These are phyloP conservation scores for Phytopythium delawarense DNA, from an alignment of 352 stramenopile species.

Conservation along the genomic window DNA sequence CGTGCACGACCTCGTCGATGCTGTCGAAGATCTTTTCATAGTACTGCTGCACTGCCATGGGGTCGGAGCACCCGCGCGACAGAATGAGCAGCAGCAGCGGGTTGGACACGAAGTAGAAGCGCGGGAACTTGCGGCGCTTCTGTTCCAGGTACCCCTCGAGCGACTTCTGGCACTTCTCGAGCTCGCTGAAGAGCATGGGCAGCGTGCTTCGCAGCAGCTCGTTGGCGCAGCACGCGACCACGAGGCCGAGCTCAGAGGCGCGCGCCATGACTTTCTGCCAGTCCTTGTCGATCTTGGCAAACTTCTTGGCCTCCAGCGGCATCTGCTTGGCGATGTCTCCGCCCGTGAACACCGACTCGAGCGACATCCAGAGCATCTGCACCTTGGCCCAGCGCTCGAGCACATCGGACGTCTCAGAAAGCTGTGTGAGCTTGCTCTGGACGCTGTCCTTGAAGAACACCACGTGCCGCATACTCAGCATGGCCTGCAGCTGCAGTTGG, in stretches of 20 bases:
- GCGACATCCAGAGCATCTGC: conserved; percentile 87
- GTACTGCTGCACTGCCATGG: conserved; percentile 72
- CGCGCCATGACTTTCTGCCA: conserved; percentile 89
- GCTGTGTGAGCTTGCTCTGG: conserved; percentile 67
- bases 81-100: conserved; percentile 88
- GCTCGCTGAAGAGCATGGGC: conserved; percentile 83
- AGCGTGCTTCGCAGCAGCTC: conserved; percentile 81
- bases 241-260: conserved; percentile 70
- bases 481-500: conserved; percentile 84
- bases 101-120: conserved; percentile 93
- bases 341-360: conserved; percentile 91
- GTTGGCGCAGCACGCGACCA: conserved; percentile 80
- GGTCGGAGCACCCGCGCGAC: conserved; percentile 74
- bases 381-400: conserved; percentile 91
- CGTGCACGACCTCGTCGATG: conserved; percentile 74
- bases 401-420: conserved; percentile 87
- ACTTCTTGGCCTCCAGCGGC: conserved; percentile 90
- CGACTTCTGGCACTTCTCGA: conserved; percentile 91
- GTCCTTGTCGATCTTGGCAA: conserved; percentile 91
- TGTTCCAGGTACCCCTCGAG: conserved; percentile 91
- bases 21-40: conserved; percentile 89
- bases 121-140: conserved; percentile 88
- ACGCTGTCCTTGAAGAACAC: conserved; percentile 86
- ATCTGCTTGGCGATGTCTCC: conserved; percentile 93
- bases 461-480: conserved; percentile 88